These are phyloP conservation scores for Calonectria pseudoturangicola DNA, from an alignment of 2,329 filamentous ascomycete genomes.

Conservation along the genomic window DNA sequence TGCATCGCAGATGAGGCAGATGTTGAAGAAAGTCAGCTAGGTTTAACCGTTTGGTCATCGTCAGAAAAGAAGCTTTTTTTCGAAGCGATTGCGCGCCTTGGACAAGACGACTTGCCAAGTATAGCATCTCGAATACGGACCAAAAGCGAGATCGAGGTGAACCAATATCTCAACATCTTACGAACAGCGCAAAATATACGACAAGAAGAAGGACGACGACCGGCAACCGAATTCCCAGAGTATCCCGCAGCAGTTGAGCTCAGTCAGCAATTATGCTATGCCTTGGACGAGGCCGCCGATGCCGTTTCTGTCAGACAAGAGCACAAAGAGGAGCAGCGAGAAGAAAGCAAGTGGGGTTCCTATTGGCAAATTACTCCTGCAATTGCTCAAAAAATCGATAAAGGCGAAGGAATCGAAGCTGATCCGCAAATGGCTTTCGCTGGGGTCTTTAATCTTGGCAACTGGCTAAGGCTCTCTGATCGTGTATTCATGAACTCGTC, in stretches of 20 bases:
- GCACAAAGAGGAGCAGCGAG: conserved; percentile 74
- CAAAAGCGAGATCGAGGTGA: conserved; percentile 85
- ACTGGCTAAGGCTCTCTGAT: conserved; percentile 79
- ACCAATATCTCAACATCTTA: conserved; percentile 80
- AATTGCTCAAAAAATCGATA: conserved; percentile 58
- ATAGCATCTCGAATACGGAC: conserved; percentile 79
- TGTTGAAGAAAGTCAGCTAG: conserved; percentile 74
- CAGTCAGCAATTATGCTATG: conserved; percentile 76
- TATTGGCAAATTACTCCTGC: conserved; percentile 78
- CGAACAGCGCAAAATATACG: conserved; percentile 67
- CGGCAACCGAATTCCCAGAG: conserved; percentile 69
- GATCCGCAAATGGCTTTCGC: conserved; percentile 66
- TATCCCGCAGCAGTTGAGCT: conserved; percentile 85
- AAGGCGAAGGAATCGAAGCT: conserved; percentile 45
- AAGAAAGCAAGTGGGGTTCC: conserved; percentile 76
- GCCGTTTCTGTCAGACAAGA: conserved; percentile 79
- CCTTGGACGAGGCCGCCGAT: conserved; percentile 82
- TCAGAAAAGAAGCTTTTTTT: conserved; percentile 84
- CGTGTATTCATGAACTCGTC: conserved; percentile 85
- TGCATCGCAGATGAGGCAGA: conserved; percentile 56
- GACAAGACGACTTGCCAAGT: conserved; percentile 75
- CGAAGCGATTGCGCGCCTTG: conserved; percentile 77
- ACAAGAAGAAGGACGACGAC: conserved; percentile 58
- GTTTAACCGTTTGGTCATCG: conserved; percentile 81
- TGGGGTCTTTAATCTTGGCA: conserved; percentile 73